A percentile compares a stretch with the other conserved stretches of the same genome.
These are phyloP conservation scores for Albugo laibachii DNA, from an alignment of 352 stramenopile genomes.

Conservation along the genomic window DNA sequence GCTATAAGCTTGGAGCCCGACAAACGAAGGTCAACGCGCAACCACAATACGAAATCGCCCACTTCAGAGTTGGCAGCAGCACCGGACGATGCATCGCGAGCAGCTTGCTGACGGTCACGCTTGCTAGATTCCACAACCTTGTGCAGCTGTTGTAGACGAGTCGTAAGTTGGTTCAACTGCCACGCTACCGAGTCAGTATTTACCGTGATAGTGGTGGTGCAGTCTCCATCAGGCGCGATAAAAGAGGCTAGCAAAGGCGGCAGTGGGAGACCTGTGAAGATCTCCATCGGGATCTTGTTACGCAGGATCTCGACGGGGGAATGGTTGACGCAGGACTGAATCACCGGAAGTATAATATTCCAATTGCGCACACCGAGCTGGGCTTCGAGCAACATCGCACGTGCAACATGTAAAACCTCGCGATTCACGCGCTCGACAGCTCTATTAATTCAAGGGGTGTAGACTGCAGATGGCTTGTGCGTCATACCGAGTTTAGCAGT, in stretches of 20 bases:
- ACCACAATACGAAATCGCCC: conserved; percentile 10
- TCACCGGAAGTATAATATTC: conserved; percentile 4
- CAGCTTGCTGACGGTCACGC: neutral
- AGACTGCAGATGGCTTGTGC: conserved; percentile 3
- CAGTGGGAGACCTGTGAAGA: conserved; percentile 7
- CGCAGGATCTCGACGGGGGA: conserved; percentile 2
- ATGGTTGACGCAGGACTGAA: conserved; percentile 4
- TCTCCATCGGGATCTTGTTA: neutral
- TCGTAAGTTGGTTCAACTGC: neutral
- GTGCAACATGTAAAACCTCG: conserved; percentile 6
- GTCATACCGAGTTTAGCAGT: neutral
- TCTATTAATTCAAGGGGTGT: conserved; percentile 7
- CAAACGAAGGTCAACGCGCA: conserved; percentile 7
- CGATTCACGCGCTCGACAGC: conserved; percentile 9
- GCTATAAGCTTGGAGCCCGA: conserved; percentile 7
- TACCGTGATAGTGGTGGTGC: too few relatives aligned
- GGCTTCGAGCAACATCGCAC: conserved; percentile 6
- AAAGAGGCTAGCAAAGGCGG: neutral
- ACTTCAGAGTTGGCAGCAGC: conserved; percentile 4
- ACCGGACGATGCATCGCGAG: neutral
- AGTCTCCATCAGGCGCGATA: neutral
- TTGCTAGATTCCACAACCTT: neutral
- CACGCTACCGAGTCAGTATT: neutral
- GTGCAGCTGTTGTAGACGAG: neutral
- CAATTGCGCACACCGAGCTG: conserved; percentile 2